Conservation (phyloP, 192 early-diverging fungal genomes). For the Chytriomyces sp. region DNA sequence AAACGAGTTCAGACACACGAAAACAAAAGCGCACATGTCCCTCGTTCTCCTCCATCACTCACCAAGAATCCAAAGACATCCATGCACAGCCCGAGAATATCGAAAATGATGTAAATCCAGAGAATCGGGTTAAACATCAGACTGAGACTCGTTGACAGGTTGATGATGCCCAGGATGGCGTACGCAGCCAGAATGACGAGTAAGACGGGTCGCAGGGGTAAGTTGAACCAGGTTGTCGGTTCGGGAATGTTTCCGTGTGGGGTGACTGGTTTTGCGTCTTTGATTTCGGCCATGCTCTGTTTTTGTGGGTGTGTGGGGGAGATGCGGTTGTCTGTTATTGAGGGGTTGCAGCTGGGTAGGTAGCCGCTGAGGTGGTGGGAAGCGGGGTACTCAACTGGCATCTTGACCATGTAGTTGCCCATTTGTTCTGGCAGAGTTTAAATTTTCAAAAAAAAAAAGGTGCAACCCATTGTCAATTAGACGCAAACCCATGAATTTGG, state of each 20-base stretch:
- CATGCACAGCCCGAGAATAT: constrained; percentile 2
- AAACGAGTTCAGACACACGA: too few relatives aligned
- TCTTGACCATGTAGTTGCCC: constrained; percentile 4
- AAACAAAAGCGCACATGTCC: background rate
- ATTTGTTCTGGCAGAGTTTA: background rate
- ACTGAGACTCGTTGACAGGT: background rate
- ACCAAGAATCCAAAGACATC: constrained; percentile 1
- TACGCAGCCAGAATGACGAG: constrained; percentile 19
- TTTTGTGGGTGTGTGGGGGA: too few relatives aligned
- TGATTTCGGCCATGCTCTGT: constrained; percentile 1
- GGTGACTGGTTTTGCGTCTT: background rate
- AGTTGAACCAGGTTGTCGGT: constrained; percentile 8
- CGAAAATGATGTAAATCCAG: constrained; percentile 14
- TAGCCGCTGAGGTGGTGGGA: too few relatives aligned
- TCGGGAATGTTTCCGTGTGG: constrained; percentile 13
- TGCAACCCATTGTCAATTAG: too few relatives aligned
- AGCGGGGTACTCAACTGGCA: too few relatives aligned
- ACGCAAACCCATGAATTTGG: constrained; percentile 2
- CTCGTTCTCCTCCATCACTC: background rate
- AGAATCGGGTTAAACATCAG: constrained; percentile 1
- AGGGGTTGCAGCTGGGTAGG: too few relatives aligned
- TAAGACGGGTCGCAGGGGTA: constrained; percentile 13
- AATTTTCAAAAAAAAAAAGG: background rate
- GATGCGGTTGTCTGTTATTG: too few relatives aligned
- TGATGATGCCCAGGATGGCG: constrained; percentile 7